These are phyloP conservation scores for Amyloporia xantha DNA, from an alignment of 768 basidiomycete genomes.

Conservation along the genomic window DNA sequence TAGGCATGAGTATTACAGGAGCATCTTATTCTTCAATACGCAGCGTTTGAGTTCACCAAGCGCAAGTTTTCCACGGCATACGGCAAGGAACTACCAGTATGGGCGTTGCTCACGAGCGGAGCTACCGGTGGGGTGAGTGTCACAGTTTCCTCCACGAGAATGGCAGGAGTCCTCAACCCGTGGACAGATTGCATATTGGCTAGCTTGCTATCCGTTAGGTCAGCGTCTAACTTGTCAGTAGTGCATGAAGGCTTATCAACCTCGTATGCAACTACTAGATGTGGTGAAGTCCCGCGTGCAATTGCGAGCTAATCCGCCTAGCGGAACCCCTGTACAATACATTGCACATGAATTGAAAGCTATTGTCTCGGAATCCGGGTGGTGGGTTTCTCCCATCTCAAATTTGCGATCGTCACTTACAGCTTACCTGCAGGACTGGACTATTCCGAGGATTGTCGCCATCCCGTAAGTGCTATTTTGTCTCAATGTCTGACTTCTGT, in stretches of 20 bases:
- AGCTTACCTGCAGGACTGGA: slow-evolving; percentile 36
- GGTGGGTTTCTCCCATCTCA: slow-evolving; percentile 39
- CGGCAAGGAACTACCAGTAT: slow-evolving; percentile 68
- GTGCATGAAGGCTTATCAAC: too few species aligned
- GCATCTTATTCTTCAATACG: not conserved
- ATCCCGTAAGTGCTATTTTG: slow-evolving; percentile 46
- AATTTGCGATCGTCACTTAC: not conserved
- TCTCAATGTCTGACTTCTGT: not conserved
- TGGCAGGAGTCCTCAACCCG: not conserved
- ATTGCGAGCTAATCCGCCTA: slow-evolving; percentile 66
- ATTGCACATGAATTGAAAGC: slow-evolving; percentile 63
- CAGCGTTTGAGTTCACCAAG: slow-evolving; percentile 88
- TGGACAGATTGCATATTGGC: slow-evolving; percentile 80
- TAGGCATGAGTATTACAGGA: slow-evolving; percentile 27
- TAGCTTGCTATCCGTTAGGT: slow-evolving; percentile 88
- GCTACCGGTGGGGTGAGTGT: slow-evolving; percentile 71
- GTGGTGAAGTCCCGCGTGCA: slow-evolving; percentile 91
- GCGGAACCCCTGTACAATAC: slow-evolving; percentile 68
- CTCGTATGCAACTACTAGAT: slow-evolving; percentile 39
- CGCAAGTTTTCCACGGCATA: slow-evolving; percentile 61
- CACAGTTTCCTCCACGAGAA: not conserved
- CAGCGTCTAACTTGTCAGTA: slow-evolving; percentile 1
- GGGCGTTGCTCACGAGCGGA: slow-evolving; percentile 79
- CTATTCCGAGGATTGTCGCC: slow-evolving; percentile 73
- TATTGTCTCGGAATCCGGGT: slow-evolving; percentile 65